Base-by-base conservation (phyloP, 179 eudicot genomes). In the Beta lomatogona region DNA sequence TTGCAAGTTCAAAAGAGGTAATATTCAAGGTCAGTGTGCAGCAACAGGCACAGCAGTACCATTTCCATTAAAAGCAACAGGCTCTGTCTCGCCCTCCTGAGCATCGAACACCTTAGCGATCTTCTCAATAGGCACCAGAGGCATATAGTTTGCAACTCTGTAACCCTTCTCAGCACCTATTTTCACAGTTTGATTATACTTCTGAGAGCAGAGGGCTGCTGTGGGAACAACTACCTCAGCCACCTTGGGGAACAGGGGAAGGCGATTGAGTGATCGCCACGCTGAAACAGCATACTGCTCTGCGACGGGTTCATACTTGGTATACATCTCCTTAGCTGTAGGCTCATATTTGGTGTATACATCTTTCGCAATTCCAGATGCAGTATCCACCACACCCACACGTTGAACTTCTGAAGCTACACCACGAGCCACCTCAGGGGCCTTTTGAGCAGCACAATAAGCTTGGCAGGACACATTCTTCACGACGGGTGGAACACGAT, bases 281-380 rank as follows among this genome's bases (percentile, higher is more conserved):
- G 91, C 92, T 1, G 91, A 83, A 1, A 80, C 93, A 2, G 97
- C 98, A 50, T 94, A 96, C 15, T 91, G 94, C 85, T 94, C 94
- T 4, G 98, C 99, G 4, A 94, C 90, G 0, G 98, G 99, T 86
- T 96, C 98, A 10, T 92, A 93, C 77, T 91, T 93, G 77, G 90
- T 46, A 79, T 92, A 93, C 1, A 93, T 82, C 57, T 82, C 92
- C 85, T 89, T 93, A 52, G 98, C 98, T 10, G 91, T 84, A 11
- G 98, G 97, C 86, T 94, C 97, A 14, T 82, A 91, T 77, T 90
- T 93, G 64, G 87, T 80, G 79, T 94, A 94, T 15, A 89, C 88
- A 13, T 85, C 88, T 84, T 89, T 92, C 16, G 94, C 98, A 2
- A 93, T 68, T 66, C 90, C 98, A 4, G 97, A 89, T 66, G 98